Evolutionary conservation across 768 basidiomycete genomes (phyloP), one percentile per base, ranked within the genome.

Genomic region (Boletus sp.): DNA sequence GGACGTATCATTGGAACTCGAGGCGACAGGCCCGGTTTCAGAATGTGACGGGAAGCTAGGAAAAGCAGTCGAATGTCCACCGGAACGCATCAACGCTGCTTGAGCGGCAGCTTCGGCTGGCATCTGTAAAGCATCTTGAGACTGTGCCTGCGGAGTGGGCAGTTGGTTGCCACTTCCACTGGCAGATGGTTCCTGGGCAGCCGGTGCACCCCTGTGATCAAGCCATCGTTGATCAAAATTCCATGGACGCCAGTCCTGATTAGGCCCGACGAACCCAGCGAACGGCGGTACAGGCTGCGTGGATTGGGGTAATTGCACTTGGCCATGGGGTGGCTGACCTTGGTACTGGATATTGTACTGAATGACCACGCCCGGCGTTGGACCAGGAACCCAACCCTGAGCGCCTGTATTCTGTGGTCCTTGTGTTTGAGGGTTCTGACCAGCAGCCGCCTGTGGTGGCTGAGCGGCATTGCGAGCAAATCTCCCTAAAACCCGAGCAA

Each of bases 191-290:
- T 63, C 68, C 29, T 45, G 62, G 11, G 52, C 18, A 20, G 47
- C 32, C 40, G 39, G 37, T 33, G 39, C 37, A 17, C 32, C 39
- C 40, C 65, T 50, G 32, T 54, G 65, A 50, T 65, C 58, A 29
- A 71, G 62, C 65, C 67, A 71, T 44, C 69, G 73, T 7, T 64
- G 74, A 50, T 75, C 75, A 33, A 71, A 67, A 41, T 79, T 80
- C 87, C 86, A 89, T 24, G 78, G 80, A 54, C 83, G 83, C 84
- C 86, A 89, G n/a, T 72, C 77, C 18, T 81, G 83, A 36, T 79
- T 80, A 9, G 86, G 87, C 9, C 85, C 86, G 39, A 78, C 76
- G 61, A 89, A 88, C 12, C 88, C 87, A 56, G 76, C 64, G 59
- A 83, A 85, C 32, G 77, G 78, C 1, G 86, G 87, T 5, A 82